These are phyloP conservation scores for Flaveria ramosissima DNA, from an alignment of 129 eudicot genomes.

Conservation along the genomic window DNA sequence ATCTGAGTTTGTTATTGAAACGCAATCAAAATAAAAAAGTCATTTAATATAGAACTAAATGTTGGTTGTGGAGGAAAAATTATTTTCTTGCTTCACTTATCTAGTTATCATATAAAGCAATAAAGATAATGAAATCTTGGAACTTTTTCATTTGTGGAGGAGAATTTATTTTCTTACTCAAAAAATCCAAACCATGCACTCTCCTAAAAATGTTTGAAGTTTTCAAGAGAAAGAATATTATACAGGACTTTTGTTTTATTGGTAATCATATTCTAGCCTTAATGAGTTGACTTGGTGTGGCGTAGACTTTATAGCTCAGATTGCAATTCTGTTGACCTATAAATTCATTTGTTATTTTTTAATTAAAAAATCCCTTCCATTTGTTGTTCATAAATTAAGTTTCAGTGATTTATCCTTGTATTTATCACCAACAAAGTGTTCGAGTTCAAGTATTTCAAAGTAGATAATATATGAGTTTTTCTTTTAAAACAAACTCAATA, in stretches of 20 bases:
- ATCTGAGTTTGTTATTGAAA: too few relatives aligned
- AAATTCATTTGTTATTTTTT: too few relatives aligned
- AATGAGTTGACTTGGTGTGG: neutral
- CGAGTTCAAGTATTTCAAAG: too few relatives aligned
- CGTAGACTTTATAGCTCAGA: neutral
- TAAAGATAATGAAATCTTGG: neutral
- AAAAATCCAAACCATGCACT: neutral
- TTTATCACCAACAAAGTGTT: too few relatives aligned
- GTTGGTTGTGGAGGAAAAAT: neutral
- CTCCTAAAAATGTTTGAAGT: neutral
- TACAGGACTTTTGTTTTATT: neutral
- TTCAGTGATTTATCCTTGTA: too few relatives aligned
- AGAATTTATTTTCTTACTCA: neutral
- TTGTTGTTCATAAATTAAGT: neutral
- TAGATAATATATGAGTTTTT: too few relatives aligned
- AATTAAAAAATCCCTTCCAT: too few relatives aligned
- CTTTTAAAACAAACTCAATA: too few relatives aligned
- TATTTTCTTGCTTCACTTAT: neutral
- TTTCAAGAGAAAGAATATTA: too few relatives aligned
- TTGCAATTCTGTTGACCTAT: neutral
- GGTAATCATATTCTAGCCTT: neutral
- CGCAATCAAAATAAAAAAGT: too few relatives aligned
- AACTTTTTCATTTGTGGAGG: too few relatives aligned
- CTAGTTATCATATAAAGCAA: neutral
- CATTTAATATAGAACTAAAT: too few relatives aligned